A percentile compares a stretch with the other conserved stretches of the same genome.
Evolutionary conservation across 129 eudicot species (phyloP).

Genomic region (Apium graveolens): DNA sequence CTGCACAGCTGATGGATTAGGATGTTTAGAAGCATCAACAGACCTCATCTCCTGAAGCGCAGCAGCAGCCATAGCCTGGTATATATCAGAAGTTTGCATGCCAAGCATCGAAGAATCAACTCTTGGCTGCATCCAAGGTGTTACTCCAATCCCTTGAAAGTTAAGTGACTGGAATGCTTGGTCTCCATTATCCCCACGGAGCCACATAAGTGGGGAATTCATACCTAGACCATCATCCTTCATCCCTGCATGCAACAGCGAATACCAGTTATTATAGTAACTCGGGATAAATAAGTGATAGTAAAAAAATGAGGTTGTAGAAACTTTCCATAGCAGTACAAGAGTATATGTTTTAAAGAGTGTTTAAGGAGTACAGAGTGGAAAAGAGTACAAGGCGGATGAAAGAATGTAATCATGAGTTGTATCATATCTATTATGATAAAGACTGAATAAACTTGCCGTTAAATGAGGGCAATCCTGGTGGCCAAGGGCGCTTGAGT

Average conservation of each 20-base stretch:
- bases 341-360: not conserved
- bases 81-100: conserved; percentile 62
- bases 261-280: not conserved
- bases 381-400: not conserved
- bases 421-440: not conserved
- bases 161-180: conserved; percentile 54
- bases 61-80: conserved; percentile 78
- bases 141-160: conserved; percentile 58
- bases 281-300: not conserved
- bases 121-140: conserved; percentile 80
- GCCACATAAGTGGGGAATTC: conserved; percentile 73
- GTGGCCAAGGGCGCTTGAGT: conserved; percentile 90
- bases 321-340: not conserved
- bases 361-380: not conserved
- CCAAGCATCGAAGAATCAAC: conserved; percentile 62
- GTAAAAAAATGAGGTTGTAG: not conserved
- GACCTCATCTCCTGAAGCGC: conserved; percentile 63
- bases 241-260: conserved; percentile 28
- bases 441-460: conserved; percentile 27
- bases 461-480: conserved; percentile 54
- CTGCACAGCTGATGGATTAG: conserved; percentile 37
- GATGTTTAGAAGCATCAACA: conserved; percentile 46
- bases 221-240: conserved; percentile 58
- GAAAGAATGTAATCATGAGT: not conserved
- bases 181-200: conserved; percentile 56